Percentiles rank a stretch among this genome's conserved stretches.
Conservation (phyloP, 2,329 filamentous ascomycete species). For the Phoma sp. region DNA sequence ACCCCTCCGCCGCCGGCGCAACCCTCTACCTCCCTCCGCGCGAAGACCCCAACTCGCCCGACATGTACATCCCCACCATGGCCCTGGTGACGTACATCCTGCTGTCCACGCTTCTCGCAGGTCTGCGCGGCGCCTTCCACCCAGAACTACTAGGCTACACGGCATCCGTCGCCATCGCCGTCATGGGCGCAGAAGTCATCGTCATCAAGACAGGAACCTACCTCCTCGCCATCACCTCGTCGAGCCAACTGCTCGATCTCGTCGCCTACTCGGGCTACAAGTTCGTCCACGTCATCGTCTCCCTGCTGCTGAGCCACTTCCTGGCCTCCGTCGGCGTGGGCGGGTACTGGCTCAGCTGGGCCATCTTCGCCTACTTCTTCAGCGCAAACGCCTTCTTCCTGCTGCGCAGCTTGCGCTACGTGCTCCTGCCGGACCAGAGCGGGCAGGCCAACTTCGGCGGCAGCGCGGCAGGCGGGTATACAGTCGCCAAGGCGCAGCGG, state of each 20-base stretch:
- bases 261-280: slow-evolving; percentile 98
- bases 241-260: slow-evolving; percentile 90
- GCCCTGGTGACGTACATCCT: slow-evolving; percentile 97
- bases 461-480: slow-evolving; percentile 62
- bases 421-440: slow-evolving; percentile 76
- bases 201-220: slow-evolving; percentile 92
- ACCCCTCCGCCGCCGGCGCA: slow-evolving; percentile 22
- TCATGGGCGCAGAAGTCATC: slow-evolving; percentile 88
- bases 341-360: slow-evolving; percentile 87
- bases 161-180: slow-evolving; percentile 80
- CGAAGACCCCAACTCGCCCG: slow-evolving; percentile 95
- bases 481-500: slow-evolving; percentile 78
- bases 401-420: slow-evolving; percentile 94
- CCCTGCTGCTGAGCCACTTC: slow-evolving; percentile 76
- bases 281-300: slow-evolving; percentile 95
- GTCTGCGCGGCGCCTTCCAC: slow-evolving; percentile 88
- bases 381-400: slow-evolving; percentile 96
- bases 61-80: slow-evolving; percentile 99
- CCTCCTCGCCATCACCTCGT: slow-evolving; percentile 89
- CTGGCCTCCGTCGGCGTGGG: slow-evolving; percentile 73
- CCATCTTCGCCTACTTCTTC: slow-evolving; percentile 89
- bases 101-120: slow-evolving; percentile 87
- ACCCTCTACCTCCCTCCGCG: slow-evolving; percentile 79
- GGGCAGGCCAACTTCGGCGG: slow-evolving; percentile 28
- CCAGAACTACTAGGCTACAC: slow-evolving; percentile 92